Base-by-base conservation (phyloP, 1,284 basidiomycete species). In the Pholiota adiposa region DNA sequence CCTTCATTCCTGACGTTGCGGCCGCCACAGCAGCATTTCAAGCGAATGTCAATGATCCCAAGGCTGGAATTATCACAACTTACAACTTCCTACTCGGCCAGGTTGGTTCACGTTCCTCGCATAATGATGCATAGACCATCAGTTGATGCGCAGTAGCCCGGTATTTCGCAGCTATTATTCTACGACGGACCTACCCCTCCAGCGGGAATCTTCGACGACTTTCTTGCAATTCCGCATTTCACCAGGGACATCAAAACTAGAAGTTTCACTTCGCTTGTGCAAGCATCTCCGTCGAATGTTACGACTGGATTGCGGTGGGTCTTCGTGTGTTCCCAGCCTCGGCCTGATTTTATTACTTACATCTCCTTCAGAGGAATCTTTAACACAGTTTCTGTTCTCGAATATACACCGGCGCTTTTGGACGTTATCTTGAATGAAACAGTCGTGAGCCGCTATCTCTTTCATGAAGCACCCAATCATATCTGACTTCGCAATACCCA, bases 41-140 rank as follows among this genome's bases (percentile, higher is more conserved):
- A 2, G 70, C 73, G 7, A 77, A 75, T 2, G 79, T 80, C 11
- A 80, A 67, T 0, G 86, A 88, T 64, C 84, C 84, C 0, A 89
- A 88, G 69, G 89, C 88, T 5, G 73, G 68, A 1, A 77, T 86
- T n/a, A 79, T 89, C 41, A 76, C 82, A 0, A 77, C 84, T 0
- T 86, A 82, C 58, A 83, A 81, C 59, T 82, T 76, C 56, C n/a
- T 79, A 2, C 61, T 76, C 5, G 80, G 79, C 8, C 48, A 74
- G 65, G 83, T 82, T 59, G 36, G 69, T 55, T 31, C 2, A 49
- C 11, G 2, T 53, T 2, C 12, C 1, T 29, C 40, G 7, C 23
- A 14, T 25, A 16, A 6, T 5, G 16, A 21, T n/a, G 41, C 18
- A 2, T 36, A n/a, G 2, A 12, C 7, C n/a, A 3, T 23, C 60